These are phyloP conservation scores for Mycena rosella DNA, from an alignment of 768 basidiomycete species.

Conservation along the genomic window DNA sequence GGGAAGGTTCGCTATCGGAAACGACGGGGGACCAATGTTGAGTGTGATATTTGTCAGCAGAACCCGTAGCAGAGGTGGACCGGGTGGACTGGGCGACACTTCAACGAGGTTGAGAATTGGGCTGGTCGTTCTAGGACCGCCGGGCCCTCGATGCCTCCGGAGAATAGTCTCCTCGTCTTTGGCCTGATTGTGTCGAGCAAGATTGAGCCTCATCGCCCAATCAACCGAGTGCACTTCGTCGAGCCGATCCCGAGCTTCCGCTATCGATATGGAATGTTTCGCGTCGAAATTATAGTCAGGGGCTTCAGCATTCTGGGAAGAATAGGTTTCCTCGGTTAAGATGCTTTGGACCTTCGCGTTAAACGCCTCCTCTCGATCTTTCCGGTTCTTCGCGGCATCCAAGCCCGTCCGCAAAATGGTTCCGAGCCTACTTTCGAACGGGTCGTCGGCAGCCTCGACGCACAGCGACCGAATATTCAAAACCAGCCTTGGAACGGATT, in stretches of 20 bases:
- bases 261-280: conserved; percentile 74
- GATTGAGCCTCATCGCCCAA: conserved; percentile 75
- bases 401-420: conserved; percentile 81
- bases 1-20: conserved; percentile 65
- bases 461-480: conserved; percentile 72
- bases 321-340: conserved; percentile 53
- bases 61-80: conserved; percentile 80
- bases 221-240: conserved; percentile 77
- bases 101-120: conserved; percentile 60
- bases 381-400: conserved; percentile 76
- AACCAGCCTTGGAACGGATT: conserved; percentile 72
- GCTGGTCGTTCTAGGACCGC: conserved; percentile 42
- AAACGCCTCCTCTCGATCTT: conserved; percentile 86
- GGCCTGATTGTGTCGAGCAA: conserved; percentile 58
- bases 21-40: conserved; percentile 68
- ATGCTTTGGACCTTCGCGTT: conserved; percentile 82
- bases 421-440: conserved; percentile 82
- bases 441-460: conserved; percentile 86
- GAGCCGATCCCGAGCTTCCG: conserved; percentile 79
- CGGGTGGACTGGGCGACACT: conserved; percentile 46
- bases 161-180: conserved; percentile 62
- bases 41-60: conserved; percentile 72
- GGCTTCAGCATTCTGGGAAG: conserved; percentile 40
- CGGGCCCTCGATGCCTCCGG: conserved; percentile 58
- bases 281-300: conserved; percentile 74